phyloP scores from a whole-genome alignment of 257 asterid species.

The Nicotiana sylvestris region DNA sequence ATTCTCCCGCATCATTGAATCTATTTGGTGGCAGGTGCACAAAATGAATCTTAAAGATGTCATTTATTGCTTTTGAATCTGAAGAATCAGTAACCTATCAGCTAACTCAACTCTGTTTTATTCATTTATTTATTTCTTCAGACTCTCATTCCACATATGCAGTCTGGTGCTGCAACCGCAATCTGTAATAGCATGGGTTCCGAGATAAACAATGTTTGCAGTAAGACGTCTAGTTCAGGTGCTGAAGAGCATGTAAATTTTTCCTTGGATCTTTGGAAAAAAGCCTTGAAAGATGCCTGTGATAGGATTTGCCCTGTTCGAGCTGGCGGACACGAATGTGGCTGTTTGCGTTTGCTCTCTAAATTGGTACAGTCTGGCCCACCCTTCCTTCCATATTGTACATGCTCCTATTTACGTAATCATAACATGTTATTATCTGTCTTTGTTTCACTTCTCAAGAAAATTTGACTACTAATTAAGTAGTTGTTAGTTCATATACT shows the following conservation, averaged over 20 bases:
- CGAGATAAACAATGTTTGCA: neutral
- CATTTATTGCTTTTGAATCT: slow-evolving; percentile 6
- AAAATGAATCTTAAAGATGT: neutral
- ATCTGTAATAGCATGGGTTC: slow-evolving; percentile 21
- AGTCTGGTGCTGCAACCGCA: slow-evolving; percentile 46
- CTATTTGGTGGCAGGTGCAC: slow-evolving; percentile 98
- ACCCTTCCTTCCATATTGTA: neutral
- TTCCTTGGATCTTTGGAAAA: slow-evolving; percentile 80
- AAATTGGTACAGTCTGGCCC: slow-evolving; percentile 47
- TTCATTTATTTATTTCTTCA: slow-evolving; percentile 23
- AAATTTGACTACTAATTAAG: neutral
- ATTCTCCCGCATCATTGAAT: slow-evolving; percentile 76
- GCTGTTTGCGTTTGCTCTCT: slow-evolving; percentile 78
- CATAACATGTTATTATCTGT: neutral
- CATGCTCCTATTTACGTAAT: neutral
- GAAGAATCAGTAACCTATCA: neutral
- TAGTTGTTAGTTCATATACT: neutral
- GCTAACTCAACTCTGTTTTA: neutral
- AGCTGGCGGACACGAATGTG: slow-evolving; percentile 68
- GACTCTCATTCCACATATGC: slow-evolving; percentile 96
- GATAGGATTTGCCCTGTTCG: slow-evolving; percentile 91
- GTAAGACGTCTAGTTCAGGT: slow-evolving; percentile 42
- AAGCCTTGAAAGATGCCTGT: slow-evolving; percentile 85
- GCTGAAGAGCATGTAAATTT: slow-evolving; percentile 50
- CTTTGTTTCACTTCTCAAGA: neutral